Conservation (phyloP, 1,284 basidiomycete species). For the Moniliella sp. region DNA sequence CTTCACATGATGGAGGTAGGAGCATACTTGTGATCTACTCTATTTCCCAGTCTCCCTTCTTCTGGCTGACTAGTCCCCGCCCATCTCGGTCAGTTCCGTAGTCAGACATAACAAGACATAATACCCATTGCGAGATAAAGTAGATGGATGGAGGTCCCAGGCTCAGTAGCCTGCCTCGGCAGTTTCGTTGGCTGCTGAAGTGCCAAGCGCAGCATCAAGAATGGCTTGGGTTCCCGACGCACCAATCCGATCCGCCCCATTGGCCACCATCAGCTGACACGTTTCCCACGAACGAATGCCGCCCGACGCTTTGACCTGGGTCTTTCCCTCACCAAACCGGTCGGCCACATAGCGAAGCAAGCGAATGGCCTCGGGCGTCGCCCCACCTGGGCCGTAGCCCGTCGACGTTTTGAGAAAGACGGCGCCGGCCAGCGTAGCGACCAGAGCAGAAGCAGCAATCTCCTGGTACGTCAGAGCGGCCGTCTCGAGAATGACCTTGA, state of each 20-base stretch:
- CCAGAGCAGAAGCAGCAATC: constrained; percentile 10
- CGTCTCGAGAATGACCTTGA: constrained; percentile 25
- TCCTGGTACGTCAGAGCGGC: constrained; percentile 11
- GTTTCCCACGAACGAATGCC: constrained; percentile 11
- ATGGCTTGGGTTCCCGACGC: constrained; percentile 20
- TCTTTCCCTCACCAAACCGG: constrained; percentile 4
- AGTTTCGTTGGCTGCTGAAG: no score
- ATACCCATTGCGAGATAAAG: no score
- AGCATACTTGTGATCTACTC: no score
- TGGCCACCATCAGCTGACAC: constrained; percentile 11
- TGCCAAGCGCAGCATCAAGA: no score
- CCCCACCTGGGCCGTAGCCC: constrained; percentile 14
- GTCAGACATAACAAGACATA: no score
- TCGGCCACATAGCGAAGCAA: constrained; percentile 16
- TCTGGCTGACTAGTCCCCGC: no score
- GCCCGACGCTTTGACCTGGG: constrained; percentile 20
- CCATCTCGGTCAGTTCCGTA: no score
- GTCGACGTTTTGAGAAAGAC: constrained; percentile 26
- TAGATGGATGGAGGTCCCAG: no score
- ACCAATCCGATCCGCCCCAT: constrained; percentile 18
- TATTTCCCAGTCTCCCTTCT: no score
- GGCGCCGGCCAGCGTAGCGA: constrained; percentile 16
- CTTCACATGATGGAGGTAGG: no score
- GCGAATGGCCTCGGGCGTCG: constrained; percentile 12
- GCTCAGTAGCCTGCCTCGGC: no score